These are phyloP conservation scores for Globisporangium splendens DNA, from an alignment of 352 stramenopile species.

Conservation along the genomic window DNA sequence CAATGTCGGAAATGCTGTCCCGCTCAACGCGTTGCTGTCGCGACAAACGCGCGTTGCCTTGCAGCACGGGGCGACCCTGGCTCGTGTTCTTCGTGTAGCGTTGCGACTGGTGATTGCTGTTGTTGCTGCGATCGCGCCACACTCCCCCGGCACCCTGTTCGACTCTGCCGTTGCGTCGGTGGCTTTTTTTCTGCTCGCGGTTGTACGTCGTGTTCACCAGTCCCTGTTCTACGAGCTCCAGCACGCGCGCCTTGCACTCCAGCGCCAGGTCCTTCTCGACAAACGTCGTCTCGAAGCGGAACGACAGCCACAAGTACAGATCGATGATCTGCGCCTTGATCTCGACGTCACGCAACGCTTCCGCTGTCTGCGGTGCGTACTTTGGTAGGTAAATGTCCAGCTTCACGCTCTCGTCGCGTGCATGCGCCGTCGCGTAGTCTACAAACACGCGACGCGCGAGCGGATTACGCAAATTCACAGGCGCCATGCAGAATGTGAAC, in stretches of 20 bases:
- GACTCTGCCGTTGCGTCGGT: neutral
- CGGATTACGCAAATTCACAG: slow-evolving; percentile 72
- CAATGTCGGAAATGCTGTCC: neutral
- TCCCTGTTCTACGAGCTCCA: slow-evolving; percentile 68
- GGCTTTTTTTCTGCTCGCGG: slow-evolving; percentile 38
- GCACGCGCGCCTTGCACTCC: slow-evolving; percentile 55
- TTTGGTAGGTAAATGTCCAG: slow-evolving; percentile 80
- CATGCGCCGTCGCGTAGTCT: slow-evolving; percentile 82
- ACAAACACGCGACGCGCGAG: slow-evolving; percentile 76
- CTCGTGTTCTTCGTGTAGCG: too few species aligned
- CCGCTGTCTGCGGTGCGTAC: slow-evolving; percentile 67
- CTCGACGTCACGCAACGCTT: slow-evolving; percentile 87
- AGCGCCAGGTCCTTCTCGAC: slow-evolving; percentile 63
- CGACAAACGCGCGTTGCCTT: neutral
- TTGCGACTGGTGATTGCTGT: neutral
- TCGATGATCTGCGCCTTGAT: slow-evolving; percentile 92
- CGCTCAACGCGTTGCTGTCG: too few species aligned
- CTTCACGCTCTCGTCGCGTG: slow-evolving; percentile 63
- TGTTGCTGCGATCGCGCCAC: neutral
- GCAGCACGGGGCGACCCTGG: neutral
- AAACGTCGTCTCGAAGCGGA: slow-evolving; percentile 88
- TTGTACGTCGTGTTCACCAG: slow-evolving; percentile 80
- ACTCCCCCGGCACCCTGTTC: too few species aligned
- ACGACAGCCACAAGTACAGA: slow-evolving; percentile 93
- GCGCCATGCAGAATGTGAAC: slow-evolving; percentile 90